Base-by-base conservation (phyloP, 2,329 filamentous ascomycete genomes). In the Didymella segeticola region DNA sequence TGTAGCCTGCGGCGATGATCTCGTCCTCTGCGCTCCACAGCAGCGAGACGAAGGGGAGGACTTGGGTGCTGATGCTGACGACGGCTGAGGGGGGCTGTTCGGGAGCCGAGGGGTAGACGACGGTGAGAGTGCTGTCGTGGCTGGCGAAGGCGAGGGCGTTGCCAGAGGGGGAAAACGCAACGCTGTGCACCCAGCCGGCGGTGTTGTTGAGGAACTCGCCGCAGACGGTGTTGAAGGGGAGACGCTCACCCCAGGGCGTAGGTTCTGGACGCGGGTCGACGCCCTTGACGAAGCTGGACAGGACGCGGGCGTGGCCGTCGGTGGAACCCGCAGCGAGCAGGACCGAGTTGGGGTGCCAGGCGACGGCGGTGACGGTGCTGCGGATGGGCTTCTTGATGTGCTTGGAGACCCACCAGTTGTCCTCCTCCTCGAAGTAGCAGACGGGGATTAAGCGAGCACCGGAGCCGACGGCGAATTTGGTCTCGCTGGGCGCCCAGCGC, bases 361-460 rank as follows among this genome's bases (percentile, higher is more conserved):
- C 88, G 37, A 99, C 86, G 14, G 90, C 92, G 50, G 95, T 98
- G 68, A 99, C 93, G 52, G 95, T 99, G 75, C 92, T 96, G 64
- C 93, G 90, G 69, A 99, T 96, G 17, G 95, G 95, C 84, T 98
- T 99, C 86, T 98, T 98, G 72, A 99, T 80, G 78, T 99, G 95
- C 83, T 99, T 99, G 30, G 93, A 97, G 34, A 99, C 93, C 95
- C 95, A 99, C 95, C 95, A 99, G 81, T 99, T 93, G 78, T 99
- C 97, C 78, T 99, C 95, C 75, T 96, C 91, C 73, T 99, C 95
- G 68, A 99, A 99, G 81, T 98, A 98, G 83, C 95, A 99, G 66
- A 98, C 85, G 33, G 95, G 92, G 69, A 99, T 96, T 62, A 96
- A 89, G 60, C 95, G 88, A 66, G 96, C 95, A 58, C 95, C 95